Percentiles rank a stretch among this genome's conserved stretches.
phyloP scores from a whole-genome alignment of 108 stramenopile species.

The Asterionellopsis glacialis region DNA sequence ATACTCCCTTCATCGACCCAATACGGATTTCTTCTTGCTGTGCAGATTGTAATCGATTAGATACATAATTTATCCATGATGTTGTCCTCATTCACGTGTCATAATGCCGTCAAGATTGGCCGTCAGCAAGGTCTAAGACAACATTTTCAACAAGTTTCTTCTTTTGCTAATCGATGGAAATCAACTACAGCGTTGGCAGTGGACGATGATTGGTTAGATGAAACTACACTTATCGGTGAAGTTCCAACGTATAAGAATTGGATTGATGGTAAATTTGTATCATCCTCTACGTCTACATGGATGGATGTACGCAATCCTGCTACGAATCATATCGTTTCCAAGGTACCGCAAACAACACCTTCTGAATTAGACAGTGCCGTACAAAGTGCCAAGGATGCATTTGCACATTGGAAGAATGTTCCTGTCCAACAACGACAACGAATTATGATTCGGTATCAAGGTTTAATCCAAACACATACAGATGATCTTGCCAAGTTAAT shows the following conservation, averaged over 20 bases:
- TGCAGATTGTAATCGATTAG: too few relatives aligned
- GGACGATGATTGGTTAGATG: too few relatives aligned
- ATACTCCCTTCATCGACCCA: too few relatives aligned
- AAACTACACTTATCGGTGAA: too few relatives aligned
- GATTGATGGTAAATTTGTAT: not conserved
- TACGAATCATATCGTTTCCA: conserved; percentile 37
- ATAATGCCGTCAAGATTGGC: too few relatives aligned
- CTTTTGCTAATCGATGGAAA: too few relatives aligned
- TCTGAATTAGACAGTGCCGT: conserved; percentile 38
- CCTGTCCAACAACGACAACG: conserved; percentile 66
- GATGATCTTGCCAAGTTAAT: conserved; percentile 67
- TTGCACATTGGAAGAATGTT: conserved; percentile 52
- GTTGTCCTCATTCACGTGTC: too few relatives aligned
- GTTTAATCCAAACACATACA: conserved; percentile 41
- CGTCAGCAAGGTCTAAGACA: too few relatives aligned
- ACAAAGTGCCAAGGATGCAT: conserved; percentile 40
- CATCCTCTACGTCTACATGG: not conserved
- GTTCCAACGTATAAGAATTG: not conserved
- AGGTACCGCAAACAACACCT: conserved; percentile 35
- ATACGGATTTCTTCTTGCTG: too few relatives aligned
- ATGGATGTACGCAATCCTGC: conserved; percentile 49
- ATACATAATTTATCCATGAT: too few relatives aligned
- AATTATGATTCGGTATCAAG: conserved; percentile 57
- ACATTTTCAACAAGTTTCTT: too few relatives aligned
- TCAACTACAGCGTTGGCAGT: too few relatives aligned